Evolutionary conservation across 805 yeast species (phyloP).

Genomic region (Cyberlindnera samutprakarnensis): DNA sequence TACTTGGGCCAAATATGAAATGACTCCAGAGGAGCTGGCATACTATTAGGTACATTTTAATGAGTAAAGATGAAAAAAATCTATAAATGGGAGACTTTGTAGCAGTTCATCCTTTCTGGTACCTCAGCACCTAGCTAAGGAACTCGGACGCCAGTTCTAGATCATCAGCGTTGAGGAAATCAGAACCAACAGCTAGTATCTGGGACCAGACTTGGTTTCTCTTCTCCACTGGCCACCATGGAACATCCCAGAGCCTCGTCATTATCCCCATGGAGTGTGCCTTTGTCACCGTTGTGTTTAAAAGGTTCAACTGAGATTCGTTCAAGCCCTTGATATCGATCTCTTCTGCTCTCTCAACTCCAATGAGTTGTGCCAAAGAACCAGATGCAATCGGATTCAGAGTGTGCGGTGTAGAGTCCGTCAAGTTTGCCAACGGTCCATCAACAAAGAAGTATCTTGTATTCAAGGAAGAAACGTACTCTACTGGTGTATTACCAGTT

Average conservation of each 20-base stretch:
- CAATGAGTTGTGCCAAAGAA: conserved; percentile 28
- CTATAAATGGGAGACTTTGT: no score
- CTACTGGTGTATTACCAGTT: conserved; percentile 62
- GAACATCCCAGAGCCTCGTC: conserved; percentile 69
- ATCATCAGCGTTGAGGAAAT: conserved; percentile 62
- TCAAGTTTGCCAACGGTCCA: conserved; percentile 34
- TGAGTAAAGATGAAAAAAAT: no score
- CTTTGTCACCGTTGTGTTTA: conserved; percentile 23
- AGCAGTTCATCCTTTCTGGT: no score
- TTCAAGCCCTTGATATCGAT: conserved; percentile 26
- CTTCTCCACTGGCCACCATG: conserved; percentile 55
- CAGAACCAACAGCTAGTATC: conserved; percentile 42
- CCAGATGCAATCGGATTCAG: conserved; percentile 37
- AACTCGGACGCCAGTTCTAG: conserved; percentile 30
- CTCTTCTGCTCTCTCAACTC: conserved; percentile 2
- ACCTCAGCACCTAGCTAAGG: no score
- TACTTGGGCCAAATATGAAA: conserved; percentile 52
- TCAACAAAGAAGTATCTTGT: conserved; percentile 39
- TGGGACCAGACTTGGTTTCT: conserved; percentile 44
- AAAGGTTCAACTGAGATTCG: conserved; percentile 25
- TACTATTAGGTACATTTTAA: no score
- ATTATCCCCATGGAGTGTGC: conserved; percentile 47
- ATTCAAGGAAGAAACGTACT: conserved; percentile 24
- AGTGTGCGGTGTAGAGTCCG: conserved; percentile 15
- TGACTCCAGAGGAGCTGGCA: conserved; percentile 24